Base-by-base conservation (phyloP, 2,329 filamentous ascomycete genomes). In the Phaeoacremonium minimum region DNA sequence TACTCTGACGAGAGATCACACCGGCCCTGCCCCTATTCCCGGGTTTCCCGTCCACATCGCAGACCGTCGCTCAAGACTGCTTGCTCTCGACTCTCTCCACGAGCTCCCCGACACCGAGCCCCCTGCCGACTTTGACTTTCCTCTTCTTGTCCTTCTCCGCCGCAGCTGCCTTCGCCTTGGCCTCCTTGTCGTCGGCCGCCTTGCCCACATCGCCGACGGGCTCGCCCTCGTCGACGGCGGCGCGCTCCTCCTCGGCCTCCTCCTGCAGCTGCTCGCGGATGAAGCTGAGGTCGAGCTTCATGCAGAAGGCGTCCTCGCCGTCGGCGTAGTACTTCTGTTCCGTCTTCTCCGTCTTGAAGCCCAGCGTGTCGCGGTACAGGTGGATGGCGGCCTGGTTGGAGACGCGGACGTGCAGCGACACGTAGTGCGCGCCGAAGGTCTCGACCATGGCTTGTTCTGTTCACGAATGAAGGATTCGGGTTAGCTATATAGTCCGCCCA, bases 251-350 rank as follows among this genome's bases (percentile, higher is more conserved):
- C 5, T 42, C 39, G 29, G 35, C 36, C 6, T 67, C 64, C 38
- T 61, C 66, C 31, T 71, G 58, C 36, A 68, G 53, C 54, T 67
- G 64, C 40, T 68, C 65, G 43, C 68, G 61, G 56, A 85, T 71
- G 47, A 73, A 69, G 41, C 75, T 67, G 30, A 98, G 74, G 53
- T 97, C 85, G 60, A 95, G 85, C 45, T 82, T 83, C 93, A 98
- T 98, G 56, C 81, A 86, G 58, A 82, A 95, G 26, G 93, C 93
- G 67, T 98, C 88, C 68, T 98, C 93, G 42, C 91, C 91, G 61
- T 98, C 93, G 40, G 93, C 93, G 60, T 98, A 98, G 75, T 95
- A 95, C 66, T 90, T 93, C 33, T 76, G 60, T 65, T 95, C 88
- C 9, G 84, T 80, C 69, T 89, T 93, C 47, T 93, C 87, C 48